Percentiles rank a stretch among this genome's conserved stretches.
These are phyloP conservation scores for Microsporum canis DNA, from an alignment of 2,329 filamentous ascomycete species.

Conservation along the genomic window DNA sequence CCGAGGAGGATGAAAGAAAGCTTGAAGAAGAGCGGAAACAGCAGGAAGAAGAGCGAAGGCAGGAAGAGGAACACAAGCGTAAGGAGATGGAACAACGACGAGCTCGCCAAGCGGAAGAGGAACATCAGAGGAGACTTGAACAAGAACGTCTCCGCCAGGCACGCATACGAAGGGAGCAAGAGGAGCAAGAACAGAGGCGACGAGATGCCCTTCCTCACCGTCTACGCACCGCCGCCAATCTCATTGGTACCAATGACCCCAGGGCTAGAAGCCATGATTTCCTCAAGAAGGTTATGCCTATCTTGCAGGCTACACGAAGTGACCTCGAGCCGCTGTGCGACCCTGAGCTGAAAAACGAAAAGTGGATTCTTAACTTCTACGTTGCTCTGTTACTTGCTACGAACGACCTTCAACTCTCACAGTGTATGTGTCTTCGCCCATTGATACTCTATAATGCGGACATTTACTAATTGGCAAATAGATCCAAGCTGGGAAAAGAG, in stretches of 20 bases:
- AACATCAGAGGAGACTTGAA: slow-evolving; percentile 33
- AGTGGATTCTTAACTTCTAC: slow-evolving; percentile 41
- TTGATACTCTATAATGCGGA: neutral
- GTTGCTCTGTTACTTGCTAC: slow-evolving; percentile 39
- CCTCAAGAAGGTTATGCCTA: slow-evolving; percentile 37
- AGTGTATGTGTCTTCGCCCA: slow-evolving; percentile 24
- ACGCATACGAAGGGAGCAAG: slow-evolving; percentile 34
- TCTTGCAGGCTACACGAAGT: slow-evolving; percentile 34
- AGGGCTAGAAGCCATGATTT: slow-evolving; percentile 33
- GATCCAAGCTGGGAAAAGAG: slow-evolving; percentile 38
- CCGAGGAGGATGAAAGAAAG: slow-evolving; percentile 25
- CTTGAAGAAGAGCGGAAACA: slow-evolving; percentile 26
- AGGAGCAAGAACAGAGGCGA: slow-evolving; percentile 37
- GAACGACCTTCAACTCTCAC: slow-evolving; percentile 39
- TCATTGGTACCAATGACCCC: slow-evolving; percentile 34
- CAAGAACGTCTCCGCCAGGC: slow-evolving; percentile 33
- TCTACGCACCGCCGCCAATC: slow-evolving; percentile 35
- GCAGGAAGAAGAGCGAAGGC: slow-evolving; percentile 24
- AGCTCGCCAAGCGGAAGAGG: slow-evolving; percentile 37
- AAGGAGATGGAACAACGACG: slow-evolving; percentile 34
- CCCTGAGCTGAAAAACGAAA: slow-evolving; percentile 30
- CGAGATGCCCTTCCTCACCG: slow-evolving; percentile 37
- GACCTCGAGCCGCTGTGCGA: slow-evolving; percentile 34
- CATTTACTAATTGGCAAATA: slow-evolving; percentile 14
- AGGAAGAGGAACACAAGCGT: slow-evolving; percentile 23